Evolutionary conservation across 202 grass and related monocot genomes (phyloP).

Genomic region (Sporobolus alterniflorus): DNA sequence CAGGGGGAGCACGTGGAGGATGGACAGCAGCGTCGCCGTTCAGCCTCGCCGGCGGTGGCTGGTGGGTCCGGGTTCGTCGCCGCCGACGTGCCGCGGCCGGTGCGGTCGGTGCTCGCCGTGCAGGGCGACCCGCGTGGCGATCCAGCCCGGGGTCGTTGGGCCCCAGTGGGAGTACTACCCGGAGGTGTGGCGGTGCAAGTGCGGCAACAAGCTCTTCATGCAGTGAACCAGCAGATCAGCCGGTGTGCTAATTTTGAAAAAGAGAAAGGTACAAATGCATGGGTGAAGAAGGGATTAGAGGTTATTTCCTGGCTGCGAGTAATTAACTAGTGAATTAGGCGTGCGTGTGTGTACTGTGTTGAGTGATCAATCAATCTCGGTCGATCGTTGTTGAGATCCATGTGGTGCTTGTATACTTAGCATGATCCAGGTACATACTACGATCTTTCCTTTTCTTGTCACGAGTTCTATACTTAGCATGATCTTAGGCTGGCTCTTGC

Average conservation of each 20-base stretch:
- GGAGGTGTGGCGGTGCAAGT: slow-evolving; percentile 93
- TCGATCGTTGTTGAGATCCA: too few relatives aligned
- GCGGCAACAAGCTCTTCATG: slow-evolving; percentile 82
- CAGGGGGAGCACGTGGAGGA: not conserved
- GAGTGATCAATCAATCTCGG: too few relatives aligned
- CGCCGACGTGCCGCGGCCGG: slow-evolving; percentile 65
- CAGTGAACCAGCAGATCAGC: slow-evolving; percentile 22
- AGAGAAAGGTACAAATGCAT: too few relatives aligned
- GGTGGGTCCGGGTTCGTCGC: slow-evolving; percentile 65
- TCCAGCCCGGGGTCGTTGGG: slow-evolving; percentile 61
- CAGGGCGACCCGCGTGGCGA: slow-evolving; percentile 60
- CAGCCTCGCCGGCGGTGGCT: slow-evolving; percentile 31
- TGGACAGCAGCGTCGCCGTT: not conserved
- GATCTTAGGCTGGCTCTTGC: too few relatives aligned
- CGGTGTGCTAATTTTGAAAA: not conserved
- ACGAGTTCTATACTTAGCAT: too few relatives aligned
- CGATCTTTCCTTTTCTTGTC: too few relatives aligned
- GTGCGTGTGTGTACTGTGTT: too few relatives aligned
- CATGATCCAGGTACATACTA: too few relatives aligned
- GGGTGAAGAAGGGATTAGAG: too few relatives aligned
- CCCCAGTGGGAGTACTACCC: slow-evolving; percentile 88
- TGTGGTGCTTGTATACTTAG: too few relatives aligned
- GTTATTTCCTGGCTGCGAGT: too few relatives aligned
- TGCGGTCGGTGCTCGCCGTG: slow-evolving; percentile 82
- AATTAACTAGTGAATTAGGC: too few relatives aligned